Percentiles rank a stretch among this genome's conserved stretches.
These are phyloP conservation scores for Podospora sp. DNA, from an alignment of 495 filamentous ascomycete species.

Conservation along the genomic window DNA sequence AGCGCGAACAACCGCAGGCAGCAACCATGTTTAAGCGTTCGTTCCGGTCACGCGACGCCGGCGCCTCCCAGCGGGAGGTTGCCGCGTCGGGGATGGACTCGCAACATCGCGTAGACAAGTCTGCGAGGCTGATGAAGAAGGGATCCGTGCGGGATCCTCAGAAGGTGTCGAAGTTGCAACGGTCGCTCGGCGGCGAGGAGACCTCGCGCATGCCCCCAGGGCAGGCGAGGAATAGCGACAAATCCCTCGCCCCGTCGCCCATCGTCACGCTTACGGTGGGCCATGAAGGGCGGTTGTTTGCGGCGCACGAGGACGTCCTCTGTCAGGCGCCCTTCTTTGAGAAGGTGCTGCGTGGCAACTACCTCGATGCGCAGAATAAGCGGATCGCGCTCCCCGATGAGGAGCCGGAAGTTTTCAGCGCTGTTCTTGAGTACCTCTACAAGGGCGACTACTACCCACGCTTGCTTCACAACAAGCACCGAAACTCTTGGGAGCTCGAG, in stretches of 20 bases:
- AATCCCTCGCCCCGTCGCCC: constrained; percentile 58
- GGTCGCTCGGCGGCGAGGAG: constrained; percentile 43
- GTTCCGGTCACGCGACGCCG: constrained; percentile 64
- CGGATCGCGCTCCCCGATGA: constrained; percentile 80
- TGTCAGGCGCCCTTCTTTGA: constrained; percentile 80
- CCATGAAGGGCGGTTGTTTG: constrained; percentile 80
- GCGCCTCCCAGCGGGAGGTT: constrained; percentile 38
- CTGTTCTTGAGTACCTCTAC: constrained; percentile 90
- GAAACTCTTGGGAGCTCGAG: constrained; percentile 74
- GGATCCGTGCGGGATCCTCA: constrained; percentile 66
- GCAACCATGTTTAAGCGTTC: constrained; percentile 82
- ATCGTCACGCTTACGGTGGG: constrained; percentile 86
- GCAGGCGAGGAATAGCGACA: constrained; percentile 53
- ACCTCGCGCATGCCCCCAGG: constrained; percentile 28
- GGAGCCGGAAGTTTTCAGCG: constrained; percentile 86
- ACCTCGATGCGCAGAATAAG: constrained; percentile 63
- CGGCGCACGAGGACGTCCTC: constrained; percentile 86
- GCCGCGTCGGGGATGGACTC: constrained; percentile 38
- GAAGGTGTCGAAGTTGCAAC: constrained; percentile 74
- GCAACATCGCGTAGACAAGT: constrained; percentile 72
- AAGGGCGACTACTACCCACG: constrained; percentile 90
- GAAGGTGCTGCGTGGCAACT: constrained; percentile 60
- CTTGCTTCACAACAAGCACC: constrained; percentile 68
- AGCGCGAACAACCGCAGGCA: constrained; percentile 35
- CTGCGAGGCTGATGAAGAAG: constrained; percentile 72